Evolutionary conservation across 495 filamentous ascomycete species (phyloP).

Genomic region (Annulohypoxylon nitens): DNA sequence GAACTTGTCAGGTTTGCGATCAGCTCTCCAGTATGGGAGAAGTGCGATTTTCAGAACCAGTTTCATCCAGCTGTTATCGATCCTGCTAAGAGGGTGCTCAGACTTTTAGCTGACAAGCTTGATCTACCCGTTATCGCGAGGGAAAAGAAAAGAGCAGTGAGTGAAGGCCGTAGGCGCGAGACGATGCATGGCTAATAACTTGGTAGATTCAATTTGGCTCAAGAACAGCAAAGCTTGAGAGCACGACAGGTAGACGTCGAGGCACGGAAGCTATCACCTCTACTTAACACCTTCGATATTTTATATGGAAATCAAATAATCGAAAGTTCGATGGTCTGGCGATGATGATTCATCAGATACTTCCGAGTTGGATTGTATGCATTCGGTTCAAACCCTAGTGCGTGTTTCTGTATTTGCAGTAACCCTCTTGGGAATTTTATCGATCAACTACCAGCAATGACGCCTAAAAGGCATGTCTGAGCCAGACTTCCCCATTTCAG

Average conservation of each 20-base stretch:
- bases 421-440: conserved; percentile 45
- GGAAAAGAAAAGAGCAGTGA: conserved; percentile 90
- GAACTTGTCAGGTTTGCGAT: conserved; percentile 85
- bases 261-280: conserved; percentile 70
- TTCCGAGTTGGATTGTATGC: conserved; percentile 62
- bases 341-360: conserved; percentile 73
- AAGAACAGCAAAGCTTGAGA: conserved; percentile 87
- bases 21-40: conserved; percentile 78
- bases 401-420: conserved; percentile 47
- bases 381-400: conserved; percentile 39
- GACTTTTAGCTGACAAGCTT: conserved; percentile 80
- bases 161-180: conserved; percentile 26
- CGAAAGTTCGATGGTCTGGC: conserved; percentile 50
- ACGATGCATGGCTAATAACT: conserved; percentile 28
- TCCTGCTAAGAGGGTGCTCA: conserved; percentile 82
- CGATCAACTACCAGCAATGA: conserved; percentile 55
- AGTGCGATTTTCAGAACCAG: conserved; percentile 79
- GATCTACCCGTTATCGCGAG: conserved; percentile 76
- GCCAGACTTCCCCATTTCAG: conserved; percentile 40
- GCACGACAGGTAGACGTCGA: conserved; percentile 69
- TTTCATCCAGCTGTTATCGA: conserved; percentile 68
- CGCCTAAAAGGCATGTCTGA: conserved; percentile 65
- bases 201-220: conserved; percentile 83
- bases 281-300: conserved; percentile 14
- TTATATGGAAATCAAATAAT: conserved; percentile 6